Evolutionary conservation across 139 green algal species (phyloP), one percentile per base, ranked within the genome.

Genomic region (Asterochloris sp.): DNA sequence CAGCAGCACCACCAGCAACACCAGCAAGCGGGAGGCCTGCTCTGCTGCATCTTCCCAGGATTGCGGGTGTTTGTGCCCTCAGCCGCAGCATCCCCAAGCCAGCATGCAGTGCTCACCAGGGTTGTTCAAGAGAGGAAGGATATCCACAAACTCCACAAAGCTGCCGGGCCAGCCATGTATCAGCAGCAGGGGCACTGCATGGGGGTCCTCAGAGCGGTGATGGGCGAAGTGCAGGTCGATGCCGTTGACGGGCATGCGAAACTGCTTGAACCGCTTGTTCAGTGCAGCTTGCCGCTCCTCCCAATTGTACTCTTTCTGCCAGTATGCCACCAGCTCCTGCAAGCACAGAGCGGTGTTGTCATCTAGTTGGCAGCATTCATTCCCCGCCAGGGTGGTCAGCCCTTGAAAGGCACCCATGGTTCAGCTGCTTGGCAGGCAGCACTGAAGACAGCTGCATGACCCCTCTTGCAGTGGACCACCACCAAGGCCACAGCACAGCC

Each of bases 211-310:
- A 38, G 82, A 86, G 24, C 61, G 61, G 19, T 80, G 63, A 73
- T 87, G 83, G 6, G 78, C 63, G 74, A 87, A 87, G 15, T 87
- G 83, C 38, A 87, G 66, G 60, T 83, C 64, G 12, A 84, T 77
- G 64, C 27, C 76, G 47, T 81, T 83, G 12, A 82, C 60, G 12
- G 21, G 38, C 71, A 83, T 67, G 47, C 77, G 80, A 73, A 73
- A 87, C 12, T 87, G 62, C 11, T 63, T 28, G 38, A 81, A 73
- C 11, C 27, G 69, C 17, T 60, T 69, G 64, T 87, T 87, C 12
- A 87, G 29, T 0, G 15, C 29, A 12, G 47, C 73, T 73, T 87
- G 73, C 26, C 62, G 9, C 26, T 69, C 62, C 14, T 62, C 26
- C 83, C 83, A 87, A 64, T 84, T 74, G 73, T 79, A 87, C 15